phyloP scores from a whole-genome alignment of 164 flowering plant species.

The Annona squamosa region DNA sequence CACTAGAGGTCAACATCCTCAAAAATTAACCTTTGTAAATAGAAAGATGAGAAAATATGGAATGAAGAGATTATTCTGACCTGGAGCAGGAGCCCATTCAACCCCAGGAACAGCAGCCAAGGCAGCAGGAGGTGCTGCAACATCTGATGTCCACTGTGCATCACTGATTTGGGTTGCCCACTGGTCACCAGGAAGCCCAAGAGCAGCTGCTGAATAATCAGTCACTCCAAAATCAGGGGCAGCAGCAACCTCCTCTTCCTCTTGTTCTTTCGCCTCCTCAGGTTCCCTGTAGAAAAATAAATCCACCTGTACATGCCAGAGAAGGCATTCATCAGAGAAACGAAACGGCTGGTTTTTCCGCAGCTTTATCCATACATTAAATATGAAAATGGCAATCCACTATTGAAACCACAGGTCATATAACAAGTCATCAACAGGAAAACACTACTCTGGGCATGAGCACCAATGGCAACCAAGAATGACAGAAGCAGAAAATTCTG shows the following conservation, averaged over 20 bases:
- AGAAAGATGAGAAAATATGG: too few relatives aligned
- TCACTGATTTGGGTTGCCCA: slow-evolving; percentile 38
- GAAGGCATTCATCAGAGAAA: background rate
- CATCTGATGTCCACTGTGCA: slow-evolving; percentile 38
- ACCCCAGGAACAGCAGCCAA: slow-evolving; percentile 22
- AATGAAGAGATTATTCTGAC: slow-evolving; percentile 13
- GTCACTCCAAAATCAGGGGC: slow-evolving; percentile 32
- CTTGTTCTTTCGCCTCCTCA: slow-evolving; percentile 30
- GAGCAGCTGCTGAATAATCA: slow-evolving; percentile 20
- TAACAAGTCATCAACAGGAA: background rate
- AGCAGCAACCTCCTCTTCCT: slow-evolving; percentile 47
- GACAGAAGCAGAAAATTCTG: background rate
- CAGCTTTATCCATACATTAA: too few relatives aligned
- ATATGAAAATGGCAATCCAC: too few relatives aligned
- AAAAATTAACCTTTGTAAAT: too few relatives aligned
- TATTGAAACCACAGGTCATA: background rate
- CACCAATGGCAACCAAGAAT: background rate
- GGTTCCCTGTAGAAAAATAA: slow-evolving; percentile 20
- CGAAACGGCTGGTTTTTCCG: background rate
- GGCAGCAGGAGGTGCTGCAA: slow-evolving; percentile 15
- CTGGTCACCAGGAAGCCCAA: slow-evolving; percentile 19
- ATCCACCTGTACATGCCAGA: slow-evolving; percentile 13
- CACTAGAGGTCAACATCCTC: too few relatives aligned
- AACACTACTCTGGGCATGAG: background rate
- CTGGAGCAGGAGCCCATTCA: slow-evolving; percentile 32